Base-by-base conservation (phyloP, 2,329 filamentous ascomycete species). In the Cordyceps militaris region DNA sequence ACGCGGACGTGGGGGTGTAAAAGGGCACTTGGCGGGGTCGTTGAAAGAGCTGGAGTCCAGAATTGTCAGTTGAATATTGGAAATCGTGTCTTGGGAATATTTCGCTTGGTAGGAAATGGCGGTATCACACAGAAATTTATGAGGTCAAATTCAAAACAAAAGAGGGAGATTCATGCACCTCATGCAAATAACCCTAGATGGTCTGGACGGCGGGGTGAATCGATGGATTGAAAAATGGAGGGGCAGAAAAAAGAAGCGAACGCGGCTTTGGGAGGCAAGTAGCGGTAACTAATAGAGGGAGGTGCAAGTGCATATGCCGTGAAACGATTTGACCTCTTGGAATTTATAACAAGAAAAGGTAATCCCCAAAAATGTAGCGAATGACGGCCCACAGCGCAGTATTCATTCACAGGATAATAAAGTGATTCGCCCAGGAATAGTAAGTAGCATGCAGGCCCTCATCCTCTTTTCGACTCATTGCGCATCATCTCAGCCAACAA, bases 1-100 rank as follows among this genome's bases (percentile, higher is more conserved):
- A n/a, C 23, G 3, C n/a, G 43, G 42, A 58, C 56, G 56, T 58
- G 56, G 56, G 56, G 56, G 32, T 53, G 56, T 47, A 53, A 52
- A 53, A 47, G 32, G 21, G 42, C 48, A 42, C 49, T 42, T 58
- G 56, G 56, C 56, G 48, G 56, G 56, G 56, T 24, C 40, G 32
- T 43, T 26, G 54, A 43, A 26, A 32, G 46, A 50, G 26, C 54
- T 49, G 54, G 28, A 19, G 28, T 21, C 34, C 7, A 30, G 34
- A 24, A 50, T 30, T 21, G 44, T 47, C 23, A 48, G 53, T 40
- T 21, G 19, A n/a, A 11, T 21, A 21, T 21, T 40, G 11, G n/a
- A 2, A 6, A 24, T 28, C 16, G 9, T 16, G 16, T 47, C 19
- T 7, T 21, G 8, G 28, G 13, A 38, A 16, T 13, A n/a, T 38